A percentile compares a stretch with the other conserved stretches of the same genome.
Evolutionary conservation across 1,284 basidiomycete genomes (phyloP).

Genomic region (Ganoderma lingzhi): DNA sequence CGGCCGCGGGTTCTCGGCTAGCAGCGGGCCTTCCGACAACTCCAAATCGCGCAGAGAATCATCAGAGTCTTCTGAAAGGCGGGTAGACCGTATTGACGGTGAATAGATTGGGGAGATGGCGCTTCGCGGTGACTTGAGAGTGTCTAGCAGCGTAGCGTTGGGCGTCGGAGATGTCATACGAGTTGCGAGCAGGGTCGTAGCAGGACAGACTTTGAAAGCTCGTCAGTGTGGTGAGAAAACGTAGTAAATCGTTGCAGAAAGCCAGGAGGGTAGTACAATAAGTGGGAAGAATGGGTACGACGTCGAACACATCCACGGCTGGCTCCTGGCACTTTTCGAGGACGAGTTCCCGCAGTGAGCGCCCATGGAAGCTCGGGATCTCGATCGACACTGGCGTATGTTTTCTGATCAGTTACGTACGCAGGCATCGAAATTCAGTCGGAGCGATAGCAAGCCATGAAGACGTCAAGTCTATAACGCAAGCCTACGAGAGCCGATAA

Average conservation of each 20-base stretch:
- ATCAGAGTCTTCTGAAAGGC: conserved; percentile 70
- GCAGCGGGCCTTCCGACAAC: conserved; percentile 66
- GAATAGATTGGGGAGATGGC: conserved; percentile 40
- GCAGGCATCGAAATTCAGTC: background rate
- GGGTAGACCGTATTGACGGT: conserved; percentile 53
- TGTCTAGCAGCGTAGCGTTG: conserved; percentile 45
- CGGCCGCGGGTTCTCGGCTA: conserved; percentile 41
- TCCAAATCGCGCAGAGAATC: conserved; percentile 82
- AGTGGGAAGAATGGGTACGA: background rate
- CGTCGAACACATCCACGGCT: conserved; percentile 7
- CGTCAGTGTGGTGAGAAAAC: conserved; percentile 3
- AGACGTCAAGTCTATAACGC: background rate
- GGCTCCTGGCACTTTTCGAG: background rate
- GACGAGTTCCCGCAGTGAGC: conserved; percentile 1
- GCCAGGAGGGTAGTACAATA: background rate
- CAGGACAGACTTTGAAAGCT: background rate
- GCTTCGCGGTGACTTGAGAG: conserved; percentile 28
- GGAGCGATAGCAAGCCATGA: background rate
- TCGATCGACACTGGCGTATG: conserved; percentile 3
- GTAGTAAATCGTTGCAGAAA: conserved; percentile 17
- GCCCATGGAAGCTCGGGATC: conserved; percentile 5
- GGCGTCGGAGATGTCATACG: conserved; percentile 43
- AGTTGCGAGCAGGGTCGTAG: conserved; percentile 6
- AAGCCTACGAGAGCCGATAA: background rate
- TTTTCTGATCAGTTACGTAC: background rate